These are phyloP conservation scores for Primulina tabacum DNA, from an alignment of 257 asterid species.

Conservation along the genomic window DNA sequence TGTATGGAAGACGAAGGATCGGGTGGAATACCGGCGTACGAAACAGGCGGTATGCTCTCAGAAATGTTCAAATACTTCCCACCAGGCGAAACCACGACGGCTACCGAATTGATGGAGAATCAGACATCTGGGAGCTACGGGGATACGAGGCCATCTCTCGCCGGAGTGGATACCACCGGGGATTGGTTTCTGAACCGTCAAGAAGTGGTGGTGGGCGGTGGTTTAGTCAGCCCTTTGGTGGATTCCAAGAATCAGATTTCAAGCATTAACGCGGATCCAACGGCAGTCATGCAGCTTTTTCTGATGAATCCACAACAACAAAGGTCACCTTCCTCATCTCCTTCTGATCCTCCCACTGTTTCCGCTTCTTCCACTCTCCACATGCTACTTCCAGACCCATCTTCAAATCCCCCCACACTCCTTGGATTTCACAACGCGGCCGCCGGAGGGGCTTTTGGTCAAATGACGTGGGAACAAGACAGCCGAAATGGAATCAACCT, in stretches of 20 bases:
- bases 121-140: constrained; percentile 53
- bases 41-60: constrained; percentile 74
- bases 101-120: constrained; percentile 52
- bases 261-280: constrained; percentile 52
- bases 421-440: constrained; percentile 38
- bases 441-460: constrained; percentile 43
- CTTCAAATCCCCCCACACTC: constrained; percentile 37
- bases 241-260: constrained; percentile 45
- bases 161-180: not conserved
- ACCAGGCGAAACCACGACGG: constrained; percentile 39
- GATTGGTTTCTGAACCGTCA: constrained; percentile 59
- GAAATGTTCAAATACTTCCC: constrained; percentile 76
- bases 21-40: constrained; percentile 58
- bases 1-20: constrained; percentile 58
- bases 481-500: too few relatives aligned
- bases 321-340: constrained; percentile 64
- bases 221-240: constrained; percentile 23
- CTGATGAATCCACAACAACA: constrained; percentile 74
- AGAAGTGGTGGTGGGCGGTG: constrained; percentile 42
- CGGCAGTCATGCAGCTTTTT: constrained; percentile 96
- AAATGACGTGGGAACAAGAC: constrained; percentile 9
- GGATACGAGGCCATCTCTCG: constrained; percentile 26
- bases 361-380: constrained; percentile 63
- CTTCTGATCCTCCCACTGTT: constrained; percentile 33
- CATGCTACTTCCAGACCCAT: constrained; percentile 62